Base-by-base conservation (phyloP, 257 asterid genomes). In the Eustoma russellianum region DNA sequence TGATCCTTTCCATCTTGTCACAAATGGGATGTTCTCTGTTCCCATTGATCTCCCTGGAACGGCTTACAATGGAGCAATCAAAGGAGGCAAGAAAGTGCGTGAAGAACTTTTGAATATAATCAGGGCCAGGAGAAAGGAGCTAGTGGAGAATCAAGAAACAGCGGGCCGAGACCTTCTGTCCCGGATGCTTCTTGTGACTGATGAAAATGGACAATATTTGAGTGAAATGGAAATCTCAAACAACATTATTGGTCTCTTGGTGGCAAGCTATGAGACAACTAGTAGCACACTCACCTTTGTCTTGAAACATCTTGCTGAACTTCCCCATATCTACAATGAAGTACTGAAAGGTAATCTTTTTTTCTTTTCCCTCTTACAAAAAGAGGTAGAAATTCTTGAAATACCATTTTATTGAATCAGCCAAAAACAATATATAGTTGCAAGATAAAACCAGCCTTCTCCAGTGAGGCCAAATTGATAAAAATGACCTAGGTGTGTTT, bases 221-320 rank as follows among this genome's bases (percentile, higher is more conserved):
- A 81, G 69, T 43, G 91, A 81, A 34, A 74, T 75, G 92, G 88
- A 82, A 61, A 82, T 85, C 8, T 79, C 83, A 0, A 77, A 75
- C 45, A 70, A 64, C 10, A 47, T 81, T 2, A 64, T 75, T 6
- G 82, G 86, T 1, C 57, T 81, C 60, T 41, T 84, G 3, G 85
- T 81, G 16, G 91, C 85, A 0, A 74, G 88, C 64, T 79, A 65
- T 24, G 91, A 78, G 50, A 77, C 85, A 0, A 76, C 85, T 0
- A 68, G 80, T 64, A 74, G 78, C 24, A 78, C 91, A 0, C 68
- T 77, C 33, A 78, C 85, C 6, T 61, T 72, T 49, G 85, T 81
- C 2, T 40, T 81, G 33, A 67, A 77, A 17, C 69, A 73, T 57
- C 80, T 79, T 47, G 85, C 88, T 13, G 68, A 76, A 35, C 79